Base-by-base conservation (phyloP, 2,329 filamentous ascomycete species). In the Fusarium nurragi region DNA sequence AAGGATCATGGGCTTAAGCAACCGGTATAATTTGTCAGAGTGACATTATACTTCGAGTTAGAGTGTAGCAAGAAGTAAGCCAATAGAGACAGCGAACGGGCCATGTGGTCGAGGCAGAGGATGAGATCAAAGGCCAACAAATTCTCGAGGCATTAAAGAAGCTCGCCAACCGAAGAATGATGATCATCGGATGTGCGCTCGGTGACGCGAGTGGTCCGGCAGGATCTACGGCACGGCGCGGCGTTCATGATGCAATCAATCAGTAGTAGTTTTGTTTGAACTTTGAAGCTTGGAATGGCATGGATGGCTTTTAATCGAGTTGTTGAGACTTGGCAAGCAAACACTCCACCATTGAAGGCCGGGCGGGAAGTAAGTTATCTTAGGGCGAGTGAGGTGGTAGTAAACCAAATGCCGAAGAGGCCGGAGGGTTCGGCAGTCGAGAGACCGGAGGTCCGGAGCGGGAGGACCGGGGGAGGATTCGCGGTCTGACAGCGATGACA, bases 71-170 rank as follows among this genome's bases (percentile, higher is more conserved):
- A 13, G 6, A 14, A n/a, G 39, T 51, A 26, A 43, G 65, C 69
- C 69, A 71, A 71, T 71, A 47, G 30, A 53, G 56, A 55, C 28
- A 26, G 22, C 32, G 60, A n/a, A 66, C 49, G 43, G 30, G 10
- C 60, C 69, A 71, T 71, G 69, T 71, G 69, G 65, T 64, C 56
- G 48, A 63, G 56, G 59, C 23, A 71, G 63, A 71, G 69, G 69
- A 48, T 36, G 48, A 60, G 52, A 59, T 50, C 49, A 26, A 60
- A 46, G 48, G 51, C 26, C 43, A 53, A 26, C 61, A 41, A 43
- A 30, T 22, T 12, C 30, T 32, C 25, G 25, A 52, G 43, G 18
- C 19, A 43, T 14, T 41, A 36, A 48, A 36, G 47, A 47, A 32
- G 19, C 16, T 41, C 8, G 6, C 21, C 41, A 51, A 36, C 37